Evolutionary conservation across 1,284 basidiomycete genomes (phyloP).

Genomic region (Trichosporon sp.): DNA sequence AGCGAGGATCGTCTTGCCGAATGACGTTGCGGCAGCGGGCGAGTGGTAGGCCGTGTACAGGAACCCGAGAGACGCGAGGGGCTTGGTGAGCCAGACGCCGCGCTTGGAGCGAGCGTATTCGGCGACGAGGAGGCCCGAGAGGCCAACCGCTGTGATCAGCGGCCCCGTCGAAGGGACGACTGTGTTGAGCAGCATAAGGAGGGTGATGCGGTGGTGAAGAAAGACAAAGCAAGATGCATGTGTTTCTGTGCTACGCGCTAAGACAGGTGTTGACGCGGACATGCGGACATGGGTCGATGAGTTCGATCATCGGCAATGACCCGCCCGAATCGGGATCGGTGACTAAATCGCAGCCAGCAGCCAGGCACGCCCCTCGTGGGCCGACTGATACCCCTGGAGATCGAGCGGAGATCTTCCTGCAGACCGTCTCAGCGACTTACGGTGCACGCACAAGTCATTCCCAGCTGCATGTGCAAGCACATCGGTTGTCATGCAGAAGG

Average conservation of each 20-base stretch:
- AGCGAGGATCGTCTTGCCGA: constrained; percentile 5
- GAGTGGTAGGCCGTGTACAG: constrained; percentile 9
- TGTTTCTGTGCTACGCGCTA: background rate
- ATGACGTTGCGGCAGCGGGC: background rate
- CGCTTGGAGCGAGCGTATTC: background rate
- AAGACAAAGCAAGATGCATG: background rate
- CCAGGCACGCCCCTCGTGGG: background rate
- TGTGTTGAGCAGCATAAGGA: background rate
- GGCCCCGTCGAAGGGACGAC: constrained; percentile 4
- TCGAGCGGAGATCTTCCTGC: too few species aligned
- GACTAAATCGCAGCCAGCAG: background rate
- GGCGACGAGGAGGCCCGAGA: constrained; percentile 9
- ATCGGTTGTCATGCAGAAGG: too few species aligned
- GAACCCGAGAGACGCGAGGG: constrained; percentile 14
- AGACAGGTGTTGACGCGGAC: background rate
- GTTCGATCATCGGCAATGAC: background rate
- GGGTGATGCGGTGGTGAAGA: background rate
- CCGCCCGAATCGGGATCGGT: background rate
- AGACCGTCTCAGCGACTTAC: too few species aligned
- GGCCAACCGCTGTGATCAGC: constrained; percentile 11
- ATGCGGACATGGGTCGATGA: background rate
- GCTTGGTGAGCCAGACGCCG: constrained; percentile 17
- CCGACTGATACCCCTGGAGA: background rate
- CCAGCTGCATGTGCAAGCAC: too few species aligned
- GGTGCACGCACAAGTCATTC: too few species aligned